Evolutionary conservation across 1,284 basidiomycete species (phyloP).

Genomic region (Phlebopus sp.): DNA sequence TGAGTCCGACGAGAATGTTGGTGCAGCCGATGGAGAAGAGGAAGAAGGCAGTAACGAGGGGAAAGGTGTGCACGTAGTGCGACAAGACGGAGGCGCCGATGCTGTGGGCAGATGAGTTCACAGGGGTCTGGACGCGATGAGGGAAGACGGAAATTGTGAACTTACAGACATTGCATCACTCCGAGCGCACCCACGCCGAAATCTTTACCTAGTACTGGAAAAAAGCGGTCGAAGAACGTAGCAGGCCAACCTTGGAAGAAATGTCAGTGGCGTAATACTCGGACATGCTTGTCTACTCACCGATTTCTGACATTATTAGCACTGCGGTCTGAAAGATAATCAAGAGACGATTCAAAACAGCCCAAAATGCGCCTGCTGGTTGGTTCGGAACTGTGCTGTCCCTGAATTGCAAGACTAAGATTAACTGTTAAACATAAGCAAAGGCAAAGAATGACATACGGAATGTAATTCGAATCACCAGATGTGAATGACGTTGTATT

Average conservation of each 20-base stretch:
- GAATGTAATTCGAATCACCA: conserved; percentile 69
- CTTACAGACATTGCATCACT: conserved; percentile 77
- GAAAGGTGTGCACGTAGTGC: conserved; percentile 75
- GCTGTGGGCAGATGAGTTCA: conserved; percentile 26
- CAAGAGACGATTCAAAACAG: conserved; percentile 76
- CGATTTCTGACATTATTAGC: conserved; percentile 61
- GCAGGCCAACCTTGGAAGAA: conserved; percentile 63
- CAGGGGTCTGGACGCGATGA: neutral
- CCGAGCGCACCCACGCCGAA: conserved; percentile 84
- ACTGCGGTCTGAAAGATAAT: conserved; percentile 77
- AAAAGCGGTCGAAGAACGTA: conserved; percentile 70
- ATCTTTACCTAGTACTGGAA: conserved; percentile 82
- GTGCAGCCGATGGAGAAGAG: conserved; percentile 82
- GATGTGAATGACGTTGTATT: conserved; percentile 28
- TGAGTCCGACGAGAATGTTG: conserved; percentile 77
- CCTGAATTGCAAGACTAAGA: conserved; percentile 33
- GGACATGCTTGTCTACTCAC: conserved; percentile 7
- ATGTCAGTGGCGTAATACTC: conserved; percentile 34
- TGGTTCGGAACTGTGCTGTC: conserved; percentile 82
- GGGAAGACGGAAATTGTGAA: neutral
- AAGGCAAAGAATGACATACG: conserved; percentile 42
- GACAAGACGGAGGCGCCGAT: conserved; percentile 80
- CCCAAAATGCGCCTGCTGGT: conserved; percentile 84
- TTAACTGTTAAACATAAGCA: neutral
- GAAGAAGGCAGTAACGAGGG: conserved; percentile 82